phyloP scores from a whole-genome alignment of 768 basidiomycete genomes.

The Hericium alpestre region DNA sequence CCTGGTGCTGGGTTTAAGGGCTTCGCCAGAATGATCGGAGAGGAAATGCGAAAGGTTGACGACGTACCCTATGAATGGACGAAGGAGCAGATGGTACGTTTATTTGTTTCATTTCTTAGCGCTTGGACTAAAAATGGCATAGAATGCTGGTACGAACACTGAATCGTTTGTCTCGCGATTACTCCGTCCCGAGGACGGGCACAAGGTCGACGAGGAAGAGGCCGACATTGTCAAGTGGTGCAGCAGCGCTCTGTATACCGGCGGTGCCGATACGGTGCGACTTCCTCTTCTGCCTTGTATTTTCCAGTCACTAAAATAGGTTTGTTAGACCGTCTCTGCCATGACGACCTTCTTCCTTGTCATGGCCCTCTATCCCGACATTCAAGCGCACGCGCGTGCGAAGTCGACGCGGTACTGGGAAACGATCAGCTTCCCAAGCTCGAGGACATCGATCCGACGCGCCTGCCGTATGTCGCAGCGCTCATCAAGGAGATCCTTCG shows the following conservation, averaged over 20 bases:
- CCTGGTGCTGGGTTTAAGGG: conserved; percentile 19
- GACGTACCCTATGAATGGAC: conserved; percentile 16
- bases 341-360: conserved; percentile 19
- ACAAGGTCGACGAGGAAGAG: not conserved
- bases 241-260: conserved; percentile 1
- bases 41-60: conserved; percentile 10
- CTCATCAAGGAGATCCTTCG: conserved; percentile 8
- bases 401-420: conserved; percentile 17
- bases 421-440: not conserved
- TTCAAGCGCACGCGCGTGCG: conserved; percentile 21
- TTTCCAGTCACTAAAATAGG: too few relatives aligned
- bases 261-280: not conserved
- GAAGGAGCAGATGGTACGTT: not conserved
- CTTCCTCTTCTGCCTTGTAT: too few relatives aligned
- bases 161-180: not conserved
- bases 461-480: conserved; percentile 8
- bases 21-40: conserved; percentile 8
- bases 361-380: conserved; percentile 22
- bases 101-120: not conserved
- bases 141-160: not conserved
- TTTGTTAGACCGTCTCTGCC: conserved; percentile 7
- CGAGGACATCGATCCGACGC: not conserved
- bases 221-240: conserved; percentile 8
- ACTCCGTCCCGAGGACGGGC: not conserved
- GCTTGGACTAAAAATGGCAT: conserved; percentile 1